phyloP scores from a whole-genome alignment of 75 land plant species.

The Chamaecyparis obtusa region DNA sequence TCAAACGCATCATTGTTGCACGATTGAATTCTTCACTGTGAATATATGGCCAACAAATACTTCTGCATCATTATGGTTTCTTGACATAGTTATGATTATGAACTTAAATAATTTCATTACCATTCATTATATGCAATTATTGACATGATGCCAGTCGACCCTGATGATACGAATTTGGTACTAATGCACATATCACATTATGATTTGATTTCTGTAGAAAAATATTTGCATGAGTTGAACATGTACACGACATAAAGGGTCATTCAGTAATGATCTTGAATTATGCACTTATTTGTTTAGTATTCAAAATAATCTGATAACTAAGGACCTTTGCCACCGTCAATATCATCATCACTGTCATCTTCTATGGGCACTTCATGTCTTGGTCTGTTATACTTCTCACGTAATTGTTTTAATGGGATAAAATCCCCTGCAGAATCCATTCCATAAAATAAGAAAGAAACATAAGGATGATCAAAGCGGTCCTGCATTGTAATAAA shows the following conservation, averaged over 20 bases:
- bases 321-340: constrained; percentile 17
- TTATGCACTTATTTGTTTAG: background rate
- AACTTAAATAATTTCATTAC: background rate
- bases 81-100: background rate
- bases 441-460: constrained; percentile 91
- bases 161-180: background rate
- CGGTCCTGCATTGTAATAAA: constrained; percentile 38
- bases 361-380: constrained; percentile 74
- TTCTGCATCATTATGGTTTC: no score
- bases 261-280: background rate
- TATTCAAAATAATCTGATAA: background rate
- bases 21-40: background rate
- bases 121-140: background rate
- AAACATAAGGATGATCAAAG: constrained; percentile 89
- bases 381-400: constrained; percentile 78
- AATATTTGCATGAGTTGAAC: background rate
- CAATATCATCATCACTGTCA: constrained; percentile 29
- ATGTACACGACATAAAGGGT: background rate
- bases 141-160: background rate
- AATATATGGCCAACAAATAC: background rate
- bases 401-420: constrained; percentile 88
- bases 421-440: constrained; percentile 96
- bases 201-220: background rate
- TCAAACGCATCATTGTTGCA: background rate
- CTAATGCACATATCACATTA: background rate